phyloP scores from a whole-genome alignment of 179 eudicot species.

The Amaranthus tricolor region DNA sequence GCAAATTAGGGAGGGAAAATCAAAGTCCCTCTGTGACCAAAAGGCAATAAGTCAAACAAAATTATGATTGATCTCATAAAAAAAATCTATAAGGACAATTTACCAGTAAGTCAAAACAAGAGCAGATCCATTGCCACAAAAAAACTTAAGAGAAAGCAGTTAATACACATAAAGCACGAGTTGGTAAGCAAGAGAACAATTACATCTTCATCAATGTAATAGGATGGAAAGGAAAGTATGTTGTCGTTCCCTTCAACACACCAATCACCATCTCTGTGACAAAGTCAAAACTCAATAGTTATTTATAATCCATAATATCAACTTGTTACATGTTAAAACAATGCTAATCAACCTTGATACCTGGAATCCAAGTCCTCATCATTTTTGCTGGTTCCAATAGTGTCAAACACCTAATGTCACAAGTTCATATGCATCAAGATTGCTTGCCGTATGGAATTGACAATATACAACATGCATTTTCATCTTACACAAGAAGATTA shows the following conservation, averaged over 20 bases:
- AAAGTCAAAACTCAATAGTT: slow-evolving; percentile 9
- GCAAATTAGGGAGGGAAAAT: no score
- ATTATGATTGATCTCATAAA: no score
- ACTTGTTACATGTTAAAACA: not conserved
- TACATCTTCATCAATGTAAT: slow-evolving; percentile 98
- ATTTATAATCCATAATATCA: slow-evolving; percentile 3
- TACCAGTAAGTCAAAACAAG: no score
- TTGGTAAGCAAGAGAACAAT: slow-evolving; percentile 31
- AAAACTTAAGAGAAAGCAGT: not conserved
- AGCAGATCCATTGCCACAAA: not conserved
- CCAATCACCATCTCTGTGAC: slow-evolving; percentile 90
- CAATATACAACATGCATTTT: no score
- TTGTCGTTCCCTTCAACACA: slow-evolving; percentile 66
- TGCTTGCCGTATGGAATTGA: not conserved
- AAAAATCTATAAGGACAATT: no score
- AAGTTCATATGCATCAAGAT: slow-evolving; percentile 7
- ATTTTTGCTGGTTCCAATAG: slow-evolving; percentile 56
- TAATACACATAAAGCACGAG: not conserved
- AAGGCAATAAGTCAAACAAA: no score
- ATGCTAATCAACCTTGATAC: slow-evolving; percentile 31
- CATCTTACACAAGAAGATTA: no score
- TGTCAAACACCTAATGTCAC: slow-evolving; percentile 67
- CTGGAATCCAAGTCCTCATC: slow-evolving; percentile 63
- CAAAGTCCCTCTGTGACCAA: no score
- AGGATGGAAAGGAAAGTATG: slow-evolving; percentile 82